Conservation (phyloP, 2,329 filamentous ascomycete genomes). For the Bipolaris bicolor region DNA sequence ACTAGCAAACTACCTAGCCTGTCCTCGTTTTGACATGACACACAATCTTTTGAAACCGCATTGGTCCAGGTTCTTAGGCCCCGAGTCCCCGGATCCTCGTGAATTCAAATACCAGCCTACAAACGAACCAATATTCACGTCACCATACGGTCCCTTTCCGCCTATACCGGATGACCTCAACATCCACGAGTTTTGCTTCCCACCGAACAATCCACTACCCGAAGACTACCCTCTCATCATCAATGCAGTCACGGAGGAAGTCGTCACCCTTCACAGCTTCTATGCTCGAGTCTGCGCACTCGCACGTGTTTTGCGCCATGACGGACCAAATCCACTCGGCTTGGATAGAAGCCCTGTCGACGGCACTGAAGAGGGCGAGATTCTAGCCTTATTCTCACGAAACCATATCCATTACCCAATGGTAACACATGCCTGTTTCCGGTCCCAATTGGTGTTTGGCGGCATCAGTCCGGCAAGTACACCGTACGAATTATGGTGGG, state of each 20-base stretch:
- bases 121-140: conserved; percentile 26
- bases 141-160: conserved; percentile 39
- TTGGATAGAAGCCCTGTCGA: conserved; percentile 27
- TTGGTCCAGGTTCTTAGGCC: conserved; percentile 36
- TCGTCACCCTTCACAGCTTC: conserved; percentile 38
- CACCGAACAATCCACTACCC: conserved; percentile 31
- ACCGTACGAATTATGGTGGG: conserved; percentile 42
- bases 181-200: conserved; percentile 42
- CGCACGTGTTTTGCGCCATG: conserved; percentile 33
- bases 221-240: conserved; percentile 40
- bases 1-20: neutral
- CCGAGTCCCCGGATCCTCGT: conserved; percentile 32
- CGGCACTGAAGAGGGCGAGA: conserved; percentile 39
- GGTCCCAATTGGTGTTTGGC: conserved; percentile 38
- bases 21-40: conserved; percentile 20
- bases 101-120: conserved; percentile 28
- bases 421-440: conserved; percentile 41
- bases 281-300: conserved; percentile 34
- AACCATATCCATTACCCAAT: conserved; percentile 44
- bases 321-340: conserved; percentile 36
- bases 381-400: conserved; percentile 34
- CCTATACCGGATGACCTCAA: conserved; percentile 35
- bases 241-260: conserved; percentile 34
- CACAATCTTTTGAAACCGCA: conserved; percentile 34
- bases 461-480: conserved; percentile 42